Evolutionary conservation across 495 filamentous ascomycete species (phyloP).

Genomic region (Chaetomidium leptoderma): DNA sequence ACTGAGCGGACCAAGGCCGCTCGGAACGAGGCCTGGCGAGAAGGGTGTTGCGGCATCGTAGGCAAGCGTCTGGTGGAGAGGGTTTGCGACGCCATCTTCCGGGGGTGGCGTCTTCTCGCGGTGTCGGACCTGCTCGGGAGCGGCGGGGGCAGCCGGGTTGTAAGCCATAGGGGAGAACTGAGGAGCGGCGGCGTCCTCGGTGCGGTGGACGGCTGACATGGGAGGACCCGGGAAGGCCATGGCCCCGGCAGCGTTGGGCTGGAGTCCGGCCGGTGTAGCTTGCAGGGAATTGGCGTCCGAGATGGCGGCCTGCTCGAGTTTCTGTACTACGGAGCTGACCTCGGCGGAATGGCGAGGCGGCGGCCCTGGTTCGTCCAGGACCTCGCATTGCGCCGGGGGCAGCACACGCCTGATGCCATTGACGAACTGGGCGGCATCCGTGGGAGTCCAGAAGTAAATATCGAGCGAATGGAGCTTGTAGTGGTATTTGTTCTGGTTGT

Average conservation of each 20-base stretch:
- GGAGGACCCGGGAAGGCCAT: slow-evolving; percentile 42
- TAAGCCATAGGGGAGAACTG: slow-evolving; percentile 68
- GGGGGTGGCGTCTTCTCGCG: slow-evolving; percentile 86
- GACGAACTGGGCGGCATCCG: slow-evolving; percentile 71
- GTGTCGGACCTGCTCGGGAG: slow-evolving; percentile 75
- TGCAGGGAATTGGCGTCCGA: slow-evolving; percentile 19
- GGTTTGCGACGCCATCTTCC: slow-evolving; percentile 66
- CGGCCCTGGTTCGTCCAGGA: slow-evolving; percentile 52
- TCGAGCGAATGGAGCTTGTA: slow-evolving; percentile 79
- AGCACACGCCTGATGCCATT: slow-evolving; percentile 59
- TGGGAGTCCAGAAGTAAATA: slow-evolving; percentile 81
- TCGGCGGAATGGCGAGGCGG: slow-evolving; percentile 43
- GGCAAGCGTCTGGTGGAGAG: slow-evolving; percentile 62
- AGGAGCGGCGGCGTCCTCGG: slow-evolving; percentile 22
- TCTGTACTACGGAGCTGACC: slow-evolving; percentile 76
- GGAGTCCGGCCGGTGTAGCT: slow-evolving; percentile 34
- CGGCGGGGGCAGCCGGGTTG: slow-evolving; percentile 83
- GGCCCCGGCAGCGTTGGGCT: slow-evolving; percentile 39
- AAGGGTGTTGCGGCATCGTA: slow-evolving; percentile 56
- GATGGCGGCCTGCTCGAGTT: slow-evolving; percentile 77
- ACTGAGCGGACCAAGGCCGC: slow-evolving; percentile 33
- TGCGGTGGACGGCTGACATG: slow-evolving; percentile 30
- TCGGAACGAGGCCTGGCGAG: slow-evolving; percentile 42
- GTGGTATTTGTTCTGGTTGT: slow-evolving; percentile 64
- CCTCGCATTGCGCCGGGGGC: slow-evolving; percentile 54